Percentiles rank a stretch among this genome's conserved stretches.
These are phyloP conservation scores for Hypomontagnella monticulosa DNA, from an alignment of 495 filamentous ascomycete genomes.

Conservation along the genomic window DNA sequence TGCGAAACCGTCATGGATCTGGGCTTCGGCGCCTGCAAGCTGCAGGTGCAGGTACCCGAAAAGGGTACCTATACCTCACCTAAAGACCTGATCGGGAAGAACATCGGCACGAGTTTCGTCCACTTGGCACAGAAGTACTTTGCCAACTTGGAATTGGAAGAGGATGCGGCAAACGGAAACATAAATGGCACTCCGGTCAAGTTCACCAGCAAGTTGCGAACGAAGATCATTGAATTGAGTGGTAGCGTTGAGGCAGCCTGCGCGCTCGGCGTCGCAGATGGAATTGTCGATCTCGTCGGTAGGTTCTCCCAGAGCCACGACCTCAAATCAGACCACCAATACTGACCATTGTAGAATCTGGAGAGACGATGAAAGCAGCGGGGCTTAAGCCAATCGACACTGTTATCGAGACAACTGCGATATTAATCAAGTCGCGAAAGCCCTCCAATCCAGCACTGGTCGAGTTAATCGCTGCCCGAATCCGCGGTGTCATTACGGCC, in stretches of 20 bases:
- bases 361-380: constrained; percentile 96
- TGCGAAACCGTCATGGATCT: constrained; percentile 88
- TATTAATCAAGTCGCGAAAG: constrained; percentile 89
- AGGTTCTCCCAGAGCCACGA: constrained; percentile 45
- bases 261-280: constrained; percentile 93
- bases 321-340: neutral
- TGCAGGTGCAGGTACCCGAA: constrained; percentile 95
- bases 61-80: constrained; percentile 76
- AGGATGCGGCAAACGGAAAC: constrained; percentile 45
- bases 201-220: constrained; percentile 64
- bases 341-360: constrained; percentile 75
- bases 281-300: constrained; percentile 98
- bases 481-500: constrained; percentile 94
- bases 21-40: constrained; percentile 87
- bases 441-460: constrained; percentile 83
- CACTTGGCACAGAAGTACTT: constrained; percentile 85
- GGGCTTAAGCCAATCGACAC: constrained; percentile 97
- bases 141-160: constrained; percentile 70
- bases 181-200: constrained; percentile 8
- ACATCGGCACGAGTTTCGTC: constrained; percentile 94
- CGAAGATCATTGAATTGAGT: constrained; percentile 90
- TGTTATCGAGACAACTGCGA: constrained; percentile 83
- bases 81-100: constrained; percentile 87
- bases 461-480: constrained; percentile 80
- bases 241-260: constrained; percentile 98